These are phyloP conservation scores for Populus pruinosa DNA, from an alignment of 345 rosid species.

Conservation along the genomic window DNA sequence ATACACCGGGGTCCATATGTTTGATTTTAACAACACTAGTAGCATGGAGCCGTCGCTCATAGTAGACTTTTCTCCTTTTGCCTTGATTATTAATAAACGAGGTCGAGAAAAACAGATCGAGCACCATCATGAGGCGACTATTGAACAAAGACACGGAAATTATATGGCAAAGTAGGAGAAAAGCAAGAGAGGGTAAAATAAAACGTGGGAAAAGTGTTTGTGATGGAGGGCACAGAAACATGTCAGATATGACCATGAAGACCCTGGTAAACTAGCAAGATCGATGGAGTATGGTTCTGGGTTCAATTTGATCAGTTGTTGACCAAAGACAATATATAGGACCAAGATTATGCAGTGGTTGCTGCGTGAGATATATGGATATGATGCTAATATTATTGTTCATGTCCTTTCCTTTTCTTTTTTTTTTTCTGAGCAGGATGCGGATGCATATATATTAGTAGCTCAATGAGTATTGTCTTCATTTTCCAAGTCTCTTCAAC, in stretches of 20 bases:
- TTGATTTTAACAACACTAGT: too few species aligned
- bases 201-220: background rate
- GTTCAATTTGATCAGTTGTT: background rate
- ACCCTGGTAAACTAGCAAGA: background rate
- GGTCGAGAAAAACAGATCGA: background rate
- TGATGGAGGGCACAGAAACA: background rate
- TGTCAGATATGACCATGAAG: background rate
- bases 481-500: background rate
- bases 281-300: background rate
- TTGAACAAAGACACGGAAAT: background rate
- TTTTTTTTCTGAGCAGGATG: background rate
- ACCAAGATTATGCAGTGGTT: background rate
- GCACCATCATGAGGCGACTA: background rate
- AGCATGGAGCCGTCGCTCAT: too few species aligned
- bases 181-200: background rate
- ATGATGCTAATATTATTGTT: background rate
- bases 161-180: background rate
- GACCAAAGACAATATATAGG: background rate
- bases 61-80: too few species aligned
- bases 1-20: too few species aligned
- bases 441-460: background rate
- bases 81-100: background rate
- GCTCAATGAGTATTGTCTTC: background rate
- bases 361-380: background rate
- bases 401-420: background rate